phyloP scores from a whole-genome alignment of 371 early-diverging fungal genomes.

The Phascolomyces articulosus region DNA sequence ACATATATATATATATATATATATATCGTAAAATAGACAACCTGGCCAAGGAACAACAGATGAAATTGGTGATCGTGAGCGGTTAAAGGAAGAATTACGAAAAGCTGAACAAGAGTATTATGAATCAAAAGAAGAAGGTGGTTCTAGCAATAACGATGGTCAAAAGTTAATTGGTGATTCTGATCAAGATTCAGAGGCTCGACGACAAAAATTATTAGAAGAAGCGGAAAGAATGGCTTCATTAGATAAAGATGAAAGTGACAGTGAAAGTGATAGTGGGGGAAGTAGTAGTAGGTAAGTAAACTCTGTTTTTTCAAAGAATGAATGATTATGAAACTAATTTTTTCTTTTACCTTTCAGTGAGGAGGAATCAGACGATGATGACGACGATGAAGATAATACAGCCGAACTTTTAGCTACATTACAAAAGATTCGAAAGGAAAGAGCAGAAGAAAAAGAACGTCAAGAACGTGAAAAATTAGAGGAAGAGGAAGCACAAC shows the following conservation, averaged over 20 bases:
- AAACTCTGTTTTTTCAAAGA: background rate
- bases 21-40: slow-evolving; percentile 51
- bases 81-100: slow-evolving; percentile 69
- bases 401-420: slow-evolving; percentile 88
- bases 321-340: background rate
- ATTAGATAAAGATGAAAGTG: slow-evolving; percentile 70
- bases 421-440: slow-evolving; percentile 93
- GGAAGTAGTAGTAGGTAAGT: slow-evolving; percentile 31
- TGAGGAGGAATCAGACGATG: slow-evolving; percentile 39
- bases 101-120: slow-evolving; percentile 72
- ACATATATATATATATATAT: background rate
- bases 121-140: slow-evolving; percentile 46
- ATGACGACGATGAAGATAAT: slow-evolving; percentile 92
- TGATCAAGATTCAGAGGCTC: slow-evolving; percentile 36
- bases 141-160: background rate
- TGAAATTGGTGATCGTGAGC: slow-evolving; percentile 64
- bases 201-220: slow-evolving; percentile 32
- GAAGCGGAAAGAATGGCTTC: slow-evolving; percentile 50
- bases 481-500: slow-evolving; percentile 53
- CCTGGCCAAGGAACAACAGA: slow-evolving; percentile 79
- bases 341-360: background rate
- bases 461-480: slow-evolving; percentile 73
- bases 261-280: slow-evolving; percentile 57
- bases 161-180: slow-evolving; percentile 14
- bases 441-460: slow-evolving; percentile 91